Evolutionary conservation across 768 basidiomycete genomes (phyloP), one percentile per base, ranked within the genome.

Genomic region (Piloderma croceum): DNA sequence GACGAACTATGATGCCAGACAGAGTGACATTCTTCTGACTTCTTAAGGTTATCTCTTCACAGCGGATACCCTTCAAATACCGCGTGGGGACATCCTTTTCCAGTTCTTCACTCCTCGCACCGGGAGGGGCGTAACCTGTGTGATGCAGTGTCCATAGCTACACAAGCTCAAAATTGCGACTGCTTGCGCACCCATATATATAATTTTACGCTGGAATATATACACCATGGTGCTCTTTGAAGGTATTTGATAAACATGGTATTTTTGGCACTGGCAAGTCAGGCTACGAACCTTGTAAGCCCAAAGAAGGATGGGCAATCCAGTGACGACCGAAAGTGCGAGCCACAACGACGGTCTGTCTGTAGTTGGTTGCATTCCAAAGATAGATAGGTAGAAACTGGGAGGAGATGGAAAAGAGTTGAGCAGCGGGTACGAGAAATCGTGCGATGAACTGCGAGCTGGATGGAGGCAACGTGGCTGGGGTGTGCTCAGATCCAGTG

Each of bases 171-270:
- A 9, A 2, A 32, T 18, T 22, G 18, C 11, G 17, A 6, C 32
- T 10, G 5, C 17, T 5, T 45, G 22, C 34, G 21, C 43, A 63
- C 63, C 64, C 65, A 76, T 71, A 52, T 76, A 76, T 17, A 76
- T 72, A 27, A 76, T 63, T 35, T 64, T 65, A 2, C 74, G 63
- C 44, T 75, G 73, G 36, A 75, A 72, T 1, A 71, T 20, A 3
- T 73, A 51, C 52, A 76, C 59, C 61, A 74, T 65, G 3, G 68
- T 24, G 47, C 69, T 73, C 72, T 76, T 44, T 13, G 10, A 7
- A 7, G 20, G 13, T n/a, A 29, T 15, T 11, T 27, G 20, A 27
- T 20, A 4, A 15, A 20, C 13, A n/a, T n/a, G n/a, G n/a, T 36
- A 25, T 15, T 9, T 7, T 27, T 7, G 22, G 11, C n/a, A 31